Evolutionary conservation across 1,284 basidiomycete species (phyloP).

Genomic region (Rhodotorula sp.): DNA sequence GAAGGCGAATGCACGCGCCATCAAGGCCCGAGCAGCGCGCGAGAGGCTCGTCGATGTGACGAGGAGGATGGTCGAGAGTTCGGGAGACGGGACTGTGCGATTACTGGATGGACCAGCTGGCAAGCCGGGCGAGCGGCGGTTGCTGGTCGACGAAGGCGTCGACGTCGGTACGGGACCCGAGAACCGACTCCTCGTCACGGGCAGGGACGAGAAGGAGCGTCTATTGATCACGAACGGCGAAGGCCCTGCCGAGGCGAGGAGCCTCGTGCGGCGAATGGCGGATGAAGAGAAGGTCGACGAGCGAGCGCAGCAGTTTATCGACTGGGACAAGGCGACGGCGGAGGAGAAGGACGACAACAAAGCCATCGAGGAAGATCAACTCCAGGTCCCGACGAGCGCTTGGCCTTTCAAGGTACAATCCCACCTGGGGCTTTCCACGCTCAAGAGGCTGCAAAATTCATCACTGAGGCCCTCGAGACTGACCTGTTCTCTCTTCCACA

Average conservation of each 20-base stretch:
- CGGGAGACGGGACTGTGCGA: slow-evolving; percentile 39
- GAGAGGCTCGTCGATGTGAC: slow-evolving; percentile 44
- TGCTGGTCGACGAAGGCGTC: slow-evolving; percentile 49
- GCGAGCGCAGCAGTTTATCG: slow-evolving; percentile 61
- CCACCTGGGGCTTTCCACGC: not conserved
- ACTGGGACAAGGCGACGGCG: slow-evolving; percentile 56
- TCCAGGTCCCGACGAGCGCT: slow-evolving; percentile 59
- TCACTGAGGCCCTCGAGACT: not conserved
- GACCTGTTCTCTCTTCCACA: slow-evolving; percentile 46
- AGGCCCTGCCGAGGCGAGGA: too few relatives aligned
- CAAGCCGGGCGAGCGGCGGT: slow-evolving; percentile 46
- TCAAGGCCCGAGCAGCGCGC: slow-evolving; percentile 38
- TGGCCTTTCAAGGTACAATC: slow-evolving; percentile 81
- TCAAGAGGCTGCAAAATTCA: not conserved
- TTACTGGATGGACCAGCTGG: slow-evolving; percentile 51
- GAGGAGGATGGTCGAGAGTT: slow-evolving; percentile 36
- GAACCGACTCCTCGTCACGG: slow-evolving; percentile 38
- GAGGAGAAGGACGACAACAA: slow-evolving; percentile 45
- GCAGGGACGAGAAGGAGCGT: slow-evolving; percentile 45
- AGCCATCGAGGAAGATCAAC: slow-evolving; percentile 33
- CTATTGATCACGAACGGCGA: slow-evolving; percentile 22
- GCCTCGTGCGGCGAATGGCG: not conserved
- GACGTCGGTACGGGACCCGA: slow-evolving; percentile 27
- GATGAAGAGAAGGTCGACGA: slow-evolving; percentile 44
- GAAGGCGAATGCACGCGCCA: slow-evolving; percentile 58